Conservation (phyloP, 2,329 filamentous ascomycete genomes). For the Botrytis fabae region DNA sequence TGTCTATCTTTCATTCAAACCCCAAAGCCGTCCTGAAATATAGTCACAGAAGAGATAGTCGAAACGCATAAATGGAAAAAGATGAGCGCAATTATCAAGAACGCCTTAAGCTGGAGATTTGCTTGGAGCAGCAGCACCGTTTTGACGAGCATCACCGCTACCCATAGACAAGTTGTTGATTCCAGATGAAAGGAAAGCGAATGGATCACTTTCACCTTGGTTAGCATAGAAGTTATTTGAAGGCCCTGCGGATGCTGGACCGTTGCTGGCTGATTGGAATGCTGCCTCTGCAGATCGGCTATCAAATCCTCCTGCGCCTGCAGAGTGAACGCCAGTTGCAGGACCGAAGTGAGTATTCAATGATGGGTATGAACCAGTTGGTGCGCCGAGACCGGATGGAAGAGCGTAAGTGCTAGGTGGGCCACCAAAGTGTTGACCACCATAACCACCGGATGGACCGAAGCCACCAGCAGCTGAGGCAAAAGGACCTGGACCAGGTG, state of each 20-base stretch:
- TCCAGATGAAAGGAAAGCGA: slow-evolving; percentile 74
- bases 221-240: slow-evolving; percentile 67
- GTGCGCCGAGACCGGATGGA: slow-evolving; percentile 79
- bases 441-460: slow-evolving; percentile 61
- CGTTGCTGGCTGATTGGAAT: slow-evolving; percentile 85
- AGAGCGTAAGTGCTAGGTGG: slow-evolving; percentile 87
- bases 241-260: slow-evolving; percentile 72
- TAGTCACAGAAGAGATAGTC: slow-evolving; percentile 38
- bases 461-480: slow-evolving; percentile 69
- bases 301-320: slow-evolving; percentile 83
- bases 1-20: slow-evolving; percentile 40
- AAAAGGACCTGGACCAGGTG: slow-evolving; percentile 75
- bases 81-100: slow-evolving; percentile 31
- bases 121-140: slow-evolving; percentile 49
- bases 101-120: slow-evolving; percentile 41
- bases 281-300: slow-evolving; percentile 92
- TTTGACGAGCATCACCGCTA: slow-evolving; percentile 63
- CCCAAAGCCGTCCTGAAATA: slow-evolving; percentile 41
- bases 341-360: slow-evolving; percentile 79
- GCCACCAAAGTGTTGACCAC: slow-evolving; percentile 79
- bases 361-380: slow-evolving; percentile 75
- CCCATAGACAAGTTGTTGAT: slow-evolving; percentile 73
- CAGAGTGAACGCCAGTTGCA: slow-evolving; percentile 75
- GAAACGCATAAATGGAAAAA: slow-evolving; percentile 37
- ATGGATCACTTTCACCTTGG: slow-evolving; percentile 69